Evolutionary conservation across 176 grass and related monocot species (phyloP), one percentile per base, ranked within the genome.

Genomic region (Aegilops speltoides): DNA sequence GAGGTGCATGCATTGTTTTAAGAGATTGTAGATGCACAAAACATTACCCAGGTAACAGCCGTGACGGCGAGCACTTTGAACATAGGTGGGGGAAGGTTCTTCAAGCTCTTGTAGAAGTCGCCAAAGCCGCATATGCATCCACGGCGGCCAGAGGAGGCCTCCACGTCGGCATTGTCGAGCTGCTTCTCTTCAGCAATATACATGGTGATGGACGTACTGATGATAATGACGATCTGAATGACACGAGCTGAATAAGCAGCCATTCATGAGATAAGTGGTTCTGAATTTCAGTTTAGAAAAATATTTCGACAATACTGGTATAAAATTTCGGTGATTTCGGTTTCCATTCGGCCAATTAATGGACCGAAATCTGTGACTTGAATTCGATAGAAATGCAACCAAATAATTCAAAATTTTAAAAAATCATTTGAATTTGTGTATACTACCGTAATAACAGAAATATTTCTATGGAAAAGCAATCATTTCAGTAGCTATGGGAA

Each of bases 51-150:
- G 50, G 93, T 95, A 25, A 98, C 57, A 56, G 54, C 79, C 5
- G 93, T 98, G 77, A 95, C 86, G 26, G 89, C 72, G 36, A 95
- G 95, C 66, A 95, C 89, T 34, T 80, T 87, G 77, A 66, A 48
- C 93, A 98, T 93, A 77, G 89, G 23, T 4, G 89, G 89, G n/a
- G 95, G 91, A 13, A 98, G 86, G 73, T 92, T 92, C 87, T 75
- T 93, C 40, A 90, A 60, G 80, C 89, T 87, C 19, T 41, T 79
- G 74, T 67, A 90, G 64, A 90, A 84, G 43, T 83, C 89, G 52
- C 2, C 4, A 80, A 90, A 90, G 9, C 25, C 57, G 0, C 84
- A 54, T 34, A 71, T 38, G 74, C 54, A 86, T 2, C 54, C 84
- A 2, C 5, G 61, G 17, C 43, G 60, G 40, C 59, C 69, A 1